These are phyloP conservation scores for Ophiocordyceps camponoti-rufipedis DNA, from an alignment of 2,329 filamentous ascomycete genomes.

Conservation along the genomic window DNA sequence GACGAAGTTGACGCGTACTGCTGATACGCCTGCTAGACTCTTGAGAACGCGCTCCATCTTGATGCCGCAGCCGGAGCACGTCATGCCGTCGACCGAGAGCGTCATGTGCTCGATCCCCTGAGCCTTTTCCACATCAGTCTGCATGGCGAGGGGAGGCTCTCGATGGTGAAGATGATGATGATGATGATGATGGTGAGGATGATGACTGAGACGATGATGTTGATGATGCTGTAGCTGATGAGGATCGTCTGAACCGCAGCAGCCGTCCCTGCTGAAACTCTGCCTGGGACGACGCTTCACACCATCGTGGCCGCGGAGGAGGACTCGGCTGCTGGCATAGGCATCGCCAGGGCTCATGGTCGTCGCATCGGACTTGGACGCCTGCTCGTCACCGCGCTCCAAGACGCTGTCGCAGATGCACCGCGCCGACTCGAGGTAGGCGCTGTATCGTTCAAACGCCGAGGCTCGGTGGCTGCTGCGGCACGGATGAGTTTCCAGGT, in stretches of 20 bases:
- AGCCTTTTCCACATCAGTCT: conserved; percentile 7
- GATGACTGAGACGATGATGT: conserved; percentile 4
- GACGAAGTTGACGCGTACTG: conserved; percentile 18
- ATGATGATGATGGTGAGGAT: conserved; percentile 1
- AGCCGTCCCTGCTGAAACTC: no score
- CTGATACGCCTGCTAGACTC: conserved; percentile 10
- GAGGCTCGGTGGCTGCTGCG: conserved; percentile 12
- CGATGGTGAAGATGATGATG: neutral
- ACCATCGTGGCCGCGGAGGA: conserved; percentile 1
- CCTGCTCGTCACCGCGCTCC: conserved; percentile 10
- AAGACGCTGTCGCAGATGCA: conserved; percentile 18
- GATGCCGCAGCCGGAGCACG: conserved; percentile 17
- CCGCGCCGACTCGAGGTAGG: conserved; percentile 16
- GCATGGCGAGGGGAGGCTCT: neutral
- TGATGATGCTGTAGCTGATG: conserved; percentile 3
- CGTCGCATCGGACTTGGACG: neutral
- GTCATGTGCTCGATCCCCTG: conserved; percentile 9
- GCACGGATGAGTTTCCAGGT: conserved; percentile 10
- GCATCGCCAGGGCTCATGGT: neutral
- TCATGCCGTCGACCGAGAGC: conserved; percentile 16
- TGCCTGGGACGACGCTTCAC: no score
- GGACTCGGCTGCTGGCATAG: conserved; percentile 2
- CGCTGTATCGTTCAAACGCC: conserved; percentile 16
- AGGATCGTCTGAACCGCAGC: no score
- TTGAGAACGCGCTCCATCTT: conserved; percentile 13